A percentile compares a stretch with the other conserved stretches of the same genome.
phyloP scores from a whole-genome alignment of 2,329 filamentous ascomycete species.

The Ophiostoma perfectum region DNA sequence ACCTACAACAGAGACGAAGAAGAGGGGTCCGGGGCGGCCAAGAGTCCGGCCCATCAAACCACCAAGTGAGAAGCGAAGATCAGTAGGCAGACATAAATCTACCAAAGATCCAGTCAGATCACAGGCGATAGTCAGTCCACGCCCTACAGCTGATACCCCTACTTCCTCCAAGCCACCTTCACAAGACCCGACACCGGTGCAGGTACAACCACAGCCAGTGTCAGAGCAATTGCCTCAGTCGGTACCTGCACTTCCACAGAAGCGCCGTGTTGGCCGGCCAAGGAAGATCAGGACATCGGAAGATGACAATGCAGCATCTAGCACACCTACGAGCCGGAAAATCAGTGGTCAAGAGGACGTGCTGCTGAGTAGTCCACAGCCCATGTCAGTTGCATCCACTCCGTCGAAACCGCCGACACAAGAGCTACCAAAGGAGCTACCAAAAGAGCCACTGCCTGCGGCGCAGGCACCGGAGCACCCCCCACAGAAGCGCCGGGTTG shows the following conservation, averaged over 20 bases:
- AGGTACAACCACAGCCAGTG: not conserved
- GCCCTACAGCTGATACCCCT: too few relatives aligned
- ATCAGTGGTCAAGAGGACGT: not conserved
- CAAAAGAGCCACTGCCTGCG: not conserved
- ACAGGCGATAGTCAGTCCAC: too few relatives aligned
- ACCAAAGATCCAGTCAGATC: not conserved
- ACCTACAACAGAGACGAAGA: not conserved
- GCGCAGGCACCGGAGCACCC: not conserved
- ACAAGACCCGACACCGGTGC: not conserved
- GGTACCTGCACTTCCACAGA: not conserved
- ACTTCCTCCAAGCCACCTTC: not conserved
- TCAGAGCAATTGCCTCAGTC: not conserved
- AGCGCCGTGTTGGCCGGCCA: not conserved
- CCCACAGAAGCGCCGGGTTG: not conserved
- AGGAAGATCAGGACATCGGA: not conserved
- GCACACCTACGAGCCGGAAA: not conserved
- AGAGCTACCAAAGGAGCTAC: not conserved
- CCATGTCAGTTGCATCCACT: not conserved
- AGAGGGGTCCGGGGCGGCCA: not conserved
- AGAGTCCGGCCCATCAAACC: not conserved
- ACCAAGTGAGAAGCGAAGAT: not conserved
- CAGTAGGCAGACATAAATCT: not conserved
- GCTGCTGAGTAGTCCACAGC: not conserved
- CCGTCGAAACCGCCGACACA: conserved; percentile 3
- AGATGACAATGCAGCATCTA: not conserved